Evolutionary conservation across 495 filamentous ascomycete genomes (phyloP).

Genomic region (Penicillium waksmanii): DNA sequence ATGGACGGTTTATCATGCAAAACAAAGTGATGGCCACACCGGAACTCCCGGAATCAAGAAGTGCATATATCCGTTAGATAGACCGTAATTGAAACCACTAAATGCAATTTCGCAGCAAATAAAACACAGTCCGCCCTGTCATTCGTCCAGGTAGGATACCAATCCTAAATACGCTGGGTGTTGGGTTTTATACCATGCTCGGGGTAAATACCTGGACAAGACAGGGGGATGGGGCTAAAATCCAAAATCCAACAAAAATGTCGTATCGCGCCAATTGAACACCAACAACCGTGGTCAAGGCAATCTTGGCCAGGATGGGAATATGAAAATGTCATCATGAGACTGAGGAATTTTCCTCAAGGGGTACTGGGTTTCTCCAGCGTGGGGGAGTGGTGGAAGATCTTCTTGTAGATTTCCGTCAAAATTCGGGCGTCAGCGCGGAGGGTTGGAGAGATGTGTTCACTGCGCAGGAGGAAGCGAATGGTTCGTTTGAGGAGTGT

Average conservation of each 20-base stretch:
- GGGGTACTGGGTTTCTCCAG: conserved; percentile 8
- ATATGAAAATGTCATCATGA: conserved; percentile 2
- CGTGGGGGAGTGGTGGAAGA: conserved; percentile 38
- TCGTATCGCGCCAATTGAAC: neutral
- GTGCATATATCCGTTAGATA: conserved; percentile 4
- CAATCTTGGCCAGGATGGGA: neutral
- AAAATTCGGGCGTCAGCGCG: conserved; percentile 69
- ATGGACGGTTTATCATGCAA: conserved; percentile 3
- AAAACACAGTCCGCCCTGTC: neutral
- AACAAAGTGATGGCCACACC: neutral
- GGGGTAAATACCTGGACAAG: neutral
- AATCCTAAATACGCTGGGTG: neutral
- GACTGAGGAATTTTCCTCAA: neutral
- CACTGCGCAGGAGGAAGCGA: conserved; percentile 62
- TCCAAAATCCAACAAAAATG: neutral
- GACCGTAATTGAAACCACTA: neutral
- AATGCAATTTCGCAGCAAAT: conserved; percentile 5
- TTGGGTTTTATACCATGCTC: neutral
- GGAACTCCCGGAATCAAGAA: neutral
- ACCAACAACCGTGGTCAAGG: conserved; percentile 1
- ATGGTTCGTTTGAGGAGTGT: conserved; percentile 66
- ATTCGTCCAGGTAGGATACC: neutral
- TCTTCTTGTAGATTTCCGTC: conserved; percentile 59
- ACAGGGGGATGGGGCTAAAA: neutral
- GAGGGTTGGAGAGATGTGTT: conserved; percentile 68